These are phyloP conservation scores for Boletus sp. DNA, from an alignment of 768 basidiomycete species.

Conservation along the genomic window DNA sequence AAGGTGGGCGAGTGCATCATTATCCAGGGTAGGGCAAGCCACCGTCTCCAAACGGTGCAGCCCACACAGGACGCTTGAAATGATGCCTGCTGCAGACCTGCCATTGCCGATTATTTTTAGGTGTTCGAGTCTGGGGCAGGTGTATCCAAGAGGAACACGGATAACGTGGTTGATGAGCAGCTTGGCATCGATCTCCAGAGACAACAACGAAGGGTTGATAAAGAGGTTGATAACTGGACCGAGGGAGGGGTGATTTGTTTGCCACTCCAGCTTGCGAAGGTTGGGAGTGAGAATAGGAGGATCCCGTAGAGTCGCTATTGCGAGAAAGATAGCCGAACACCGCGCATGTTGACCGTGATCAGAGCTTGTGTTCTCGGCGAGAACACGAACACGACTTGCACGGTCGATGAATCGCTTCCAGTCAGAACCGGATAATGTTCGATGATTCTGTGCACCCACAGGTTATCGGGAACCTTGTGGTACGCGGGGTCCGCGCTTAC, in stretches of 20 bases:
- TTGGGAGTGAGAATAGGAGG: conserved; percentile 22
- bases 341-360: not conserved
- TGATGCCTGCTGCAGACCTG: conserved; percentile 7
- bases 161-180: conserved; percentile 9
- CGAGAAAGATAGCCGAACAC: conserved; percentile 7
- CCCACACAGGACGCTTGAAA: conserved; percentile 15
- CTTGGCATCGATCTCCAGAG: conserved; percentile 24
- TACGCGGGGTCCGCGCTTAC: not conserved
- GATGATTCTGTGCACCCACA: conserved; percentile 13
- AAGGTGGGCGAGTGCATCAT: conserved; percentile 23
- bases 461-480: not conserved
- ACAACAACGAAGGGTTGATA: conserved; percentile 17
- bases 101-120: conserved; percentile 23
- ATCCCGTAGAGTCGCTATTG: conserved; percentile 15
- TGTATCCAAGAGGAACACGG: conserved; percentile 9
- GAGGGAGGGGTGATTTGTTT: not conserved
- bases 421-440: conserved; percentile 13
- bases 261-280: conserved; percentile 22
- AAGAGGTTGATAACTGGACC: conserved; percentile 18
- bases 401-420: conserved; percentile 21
- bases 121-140: conserved; percentile 17
- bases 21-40: conserved; percentile 19
- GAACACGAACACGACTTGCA: conserved; percentile 14
- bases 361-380: not conserved
- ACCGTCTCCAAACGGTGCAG: conserved; percentile 13